Base-by-base conservation (phyloP, 2,329 filamentous ascomycete species). In the Achaetomium macrosporum region DNA sequence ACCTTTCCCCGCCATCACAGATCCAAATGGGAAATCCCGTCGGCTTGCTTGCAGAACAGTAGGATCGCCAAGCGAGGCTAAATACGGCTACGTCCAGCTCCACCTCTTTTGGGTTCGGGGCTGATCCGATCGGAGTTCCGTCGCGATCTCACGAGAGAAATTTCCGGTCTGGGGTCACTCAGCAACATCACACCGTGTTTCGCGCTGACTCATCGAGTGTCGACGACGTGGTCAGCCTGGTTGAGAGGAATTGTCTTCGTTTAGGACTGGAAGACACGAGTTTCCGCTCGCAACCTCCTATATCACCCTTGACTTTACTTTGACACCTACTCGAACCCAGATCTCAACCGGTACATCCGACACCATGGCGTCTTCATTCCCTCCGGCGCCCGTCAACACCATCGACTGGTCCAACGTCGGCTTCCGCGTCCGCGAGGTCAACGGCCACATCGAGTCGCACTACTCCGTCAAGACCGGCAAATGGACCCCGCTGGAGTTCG, bases 391-490 rank as follows among this genome's bases (percentile, higher is more conserved):
- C 3, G 83, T 88, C 61, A 83, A 82, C 66, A 87, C 86, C 59
- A 92, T 95, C 74, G 90, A 97, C 77, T 97, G 92, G 92, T 82
- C 80, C 69, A 87, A 96, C 65, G 83, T 97, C 60, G 92, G 92
- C 66, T 97, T 97, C 79, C 85, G 84, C 66, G 85, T 96, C 62
- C 87, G 90, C 61, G 90, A 96, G 79, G 91, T 96, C 66, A 95
- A 96, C 66, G 92, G 92, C 63, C 92, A 97, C 73, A 84, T 97
- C 68, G 89, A 96, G 73, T 90, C 86, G 45, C 84, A 85, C 69
- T 96, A 88, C 78, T 87, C 85, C 54, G 75, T 81, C 60, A 77
- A 83, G 59, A 89, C 85, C 2, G 83, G 84, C 46, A 69, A 84
- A 77, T 96, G 91, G 91, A 82, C 85, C 0, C 70, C 83, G 13